Evolutionary conservation across 192 early-diverging fungal species (phyloP).

Genomic region (Coemansia sp.): DNA sequence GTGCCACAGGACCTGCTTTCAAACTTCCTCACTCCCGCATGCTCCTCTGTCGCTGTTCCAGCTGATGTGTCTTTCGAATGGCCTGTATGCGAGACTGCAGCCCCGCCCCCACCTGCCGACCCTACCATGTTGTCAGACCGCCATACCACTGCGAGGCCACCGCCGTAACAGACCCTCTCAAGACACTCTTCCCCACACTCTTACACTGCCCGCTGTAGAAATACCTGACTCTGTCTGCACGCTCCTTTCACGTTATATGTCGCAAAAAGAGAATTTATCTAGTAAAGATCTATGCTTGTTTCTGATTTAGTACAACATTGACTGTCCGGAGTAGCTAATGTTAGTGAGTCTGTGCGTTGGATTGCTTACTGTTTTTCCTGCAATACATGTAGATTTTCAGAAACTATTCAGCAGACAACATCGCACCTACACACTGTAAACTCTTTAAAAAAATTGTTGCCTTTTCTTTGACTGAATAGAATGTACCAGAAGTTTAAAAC

Average conservation of each 20-base stretch:
- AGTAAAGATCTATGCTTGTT: background rate
- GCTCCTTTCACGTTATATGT: background rate
- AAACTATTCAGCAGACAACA: background rate
- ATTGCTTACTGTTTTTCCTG: background rate
- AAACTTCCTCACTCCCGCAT: background rate
- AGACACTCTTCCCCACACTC: background rate
- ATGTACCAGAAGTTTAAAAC: too few species aligned
- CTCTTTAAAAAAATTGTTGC: too few species aligned
- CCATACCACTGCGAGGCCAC: background rate
- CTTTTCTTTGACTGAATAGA: too few species aligned
- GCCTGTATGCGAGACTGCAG: slow-evolving; percentile 1
- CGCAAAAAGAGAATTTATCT: background rate
- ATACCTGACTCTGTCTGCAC: background rate
- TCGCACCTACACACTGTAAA: too few species aligned
- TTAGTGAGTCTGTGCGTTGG: background rate
- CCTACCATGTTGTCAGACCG: background rate
- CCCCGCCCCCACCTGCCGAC: background rate
- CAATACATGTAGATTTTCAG: background rate
- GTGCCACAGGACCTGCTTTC: background rate
- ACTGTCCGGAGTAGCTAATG: background rate
- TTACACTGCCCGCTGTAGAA: background rate
- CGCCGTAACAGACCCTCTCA: background rate
- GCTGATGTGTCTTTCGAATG: background rate
- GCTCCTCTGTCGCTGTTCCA: background rate
- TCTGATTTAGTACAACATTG: background rate